These are phyloP conservation scores for Coemansia sp. DNA, from an alignment of 192 early-diverging fungal genomes.

Conservation along the genomic window DNA sequence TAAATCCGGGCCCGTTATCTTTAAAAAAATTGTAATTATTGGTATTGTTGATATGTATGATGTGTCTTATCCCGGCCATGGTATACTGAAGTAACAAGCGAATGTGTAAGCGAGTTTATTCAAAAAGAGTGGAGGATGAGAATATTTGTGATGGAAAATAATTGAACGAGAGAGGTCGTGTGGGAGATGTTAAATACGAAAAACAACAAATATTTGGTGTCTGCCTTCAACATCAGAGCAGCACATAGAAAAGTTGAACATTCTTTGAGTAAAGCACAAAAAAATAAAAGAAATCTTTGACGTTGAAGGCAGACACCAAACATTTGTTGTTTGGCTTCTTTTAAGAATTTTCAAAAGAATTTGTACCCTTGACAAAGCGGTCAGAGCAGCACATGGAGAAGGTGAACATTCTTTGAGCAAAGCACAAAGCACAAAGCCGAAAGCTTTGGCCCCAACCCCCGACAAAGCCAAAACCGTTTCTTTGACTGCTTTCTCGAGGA, in stretches of 20 bases:
- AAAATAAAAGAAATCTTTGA: too few species aligned
- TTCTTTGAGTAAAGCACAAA: not conserved
- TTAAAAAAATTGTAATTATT: too few species aligned
- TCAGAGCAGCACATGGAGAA: too few species aligned
- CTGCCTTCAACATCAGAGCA: not conserved
- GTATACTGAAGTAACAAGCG: too few species aligned
- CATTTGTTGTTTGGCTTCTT: not conserved
- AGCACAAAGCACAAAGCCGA: not conserved
- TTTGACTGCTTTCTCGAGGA: not conserved
- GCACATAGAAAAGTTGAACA: not conserved
- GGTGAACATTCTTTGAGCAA: not conserved
- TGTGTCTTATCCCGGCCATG: too few species aligned
- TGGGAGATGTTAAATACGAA: not conserved
- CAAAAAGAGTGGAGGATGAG: not conserved
- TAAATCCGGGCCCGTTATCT: too few species aligned
- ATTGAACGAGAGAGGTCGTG: not conserved
- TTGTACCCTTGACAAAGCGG: too few species aligned
- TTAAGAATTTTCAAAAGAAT: not conserved
- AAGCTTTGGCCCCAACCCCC: not conserved
- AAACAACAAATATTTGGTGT: not conserved
- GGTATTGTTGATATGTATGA: too few species aligned
- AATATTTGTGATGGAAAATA: not conserved
- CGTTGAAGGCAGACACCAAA: not conserved
- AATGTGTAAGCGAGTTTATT: not conserved
- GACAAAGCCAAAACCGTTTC: not conserved